Conservation (phyloP, 1,284 basidiomycete species). For the Wolfiporia cocos region DNA sequence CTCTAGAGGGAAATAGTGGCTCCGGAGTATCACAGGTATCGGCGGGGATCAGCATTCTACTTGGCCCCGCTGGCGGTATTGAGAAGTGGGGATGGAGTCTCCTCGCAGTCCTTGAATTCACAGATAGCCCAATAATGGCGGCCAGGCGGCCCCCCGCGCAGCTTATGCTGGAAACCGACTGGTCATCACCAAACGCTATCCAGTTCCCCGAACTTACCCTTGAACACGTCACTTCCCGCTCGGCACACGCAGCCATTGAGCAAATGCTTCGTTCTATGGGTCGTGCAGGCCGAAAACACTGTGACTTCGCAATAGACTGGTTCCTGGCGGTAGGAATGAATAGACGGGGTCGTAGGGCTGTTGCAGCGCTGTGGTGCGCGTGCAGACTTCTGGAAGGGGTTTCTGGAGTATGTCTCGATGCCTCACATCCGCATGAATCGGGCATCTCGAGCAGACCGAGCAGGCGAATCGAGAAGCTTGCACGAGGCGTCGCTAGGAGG, state of each 20-base stretch:
- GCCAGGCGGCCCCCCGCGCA: conserved; percentile 42
- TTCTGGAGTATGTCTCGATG: conserved; percentile 36
- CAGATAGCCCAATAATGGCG: conserved; percentile 44
- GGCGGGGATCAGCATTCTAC: conserved; percentile 56
- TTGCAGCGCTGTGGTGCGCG: conserved; percentile 82
- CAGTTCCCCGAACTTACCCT: conserved; percentile 58
- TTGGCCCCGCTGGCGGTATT: conserved; percentile 78
- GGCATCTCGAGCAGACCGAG: conserved; percentile 19
- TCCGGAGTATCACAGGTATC: conserved; percentile 36
- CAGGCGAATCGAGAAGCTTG: conserved; percentile 59
- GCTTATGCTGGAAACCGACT: conserved; percentile 51
- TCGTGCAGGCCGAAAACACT: conserved; percentile 58
- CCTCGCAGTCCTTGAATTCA: conserved; percentile 71
- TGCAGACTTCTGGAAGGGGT: conserved; percentile 71
- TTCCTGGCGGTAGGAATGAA: conserved; percentile 58
- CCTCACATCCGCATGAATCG: too few relatives aligned
- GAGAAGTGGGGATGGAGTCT: conserved; percentile 88
- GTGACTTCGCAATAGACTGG: conserved; percentile 78
- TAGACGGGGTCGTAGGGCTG: conserved; percentile 40
- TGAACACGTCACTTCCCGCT: conserved; percentile 51
- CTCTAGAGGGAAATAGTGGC: too few relatives aligned
- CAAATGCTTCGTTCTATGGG: conserved; percentile 74
- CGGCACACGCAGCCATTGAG: conserved; percentile 50
- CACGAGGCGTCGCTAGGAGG: conserved; percentile 53
- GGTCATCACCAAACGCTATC: conserved; percentile 29